Percentiles rank a stretch among this genome's conserved stretches.
phyloP scores from a whole-genome alignment of 768 basidiomycete genomes.

The Trichaptum fuscoviolaceum region DNA sequence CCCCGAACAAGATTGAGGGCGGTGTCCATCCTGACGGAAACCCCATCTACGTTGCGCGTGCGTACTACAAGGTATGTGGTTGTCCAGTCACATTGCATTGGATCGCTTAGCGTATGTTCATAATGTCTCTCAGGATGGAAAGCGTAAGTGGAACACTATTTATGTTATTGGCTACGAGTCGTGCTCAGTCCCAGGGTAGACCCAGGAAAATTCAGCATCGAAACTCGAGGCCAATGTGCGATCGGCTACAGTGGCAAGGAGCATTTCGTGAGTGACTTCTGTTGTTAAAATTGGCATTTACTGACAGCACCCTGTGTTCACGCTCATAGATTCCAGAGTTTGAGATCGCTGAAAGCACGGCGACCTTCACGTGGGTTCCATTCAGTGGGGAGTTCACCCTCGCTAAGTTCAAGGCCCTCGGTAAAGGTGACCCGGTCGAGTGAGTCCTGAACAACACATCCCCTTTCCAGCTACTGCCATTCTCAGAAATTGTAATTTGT shows the following conservation, averaged over 20 bases:
- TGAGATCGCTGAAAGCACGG: not conserved
- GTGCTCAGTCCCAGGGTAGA: not conserved
- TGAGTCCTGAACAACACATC: not conserved
- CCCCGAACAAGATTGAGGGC: not conserved
- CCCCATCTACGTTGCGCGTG: not conserved
- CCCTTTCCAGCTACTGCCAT: no score
- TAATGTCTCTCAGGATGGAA: not conserved
- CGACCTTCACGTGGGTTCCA: not conserved
- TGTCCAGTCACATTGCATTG: not conserved
- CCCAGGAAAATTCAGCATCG: not conserved
- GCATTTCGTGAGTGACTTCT: not conserved
- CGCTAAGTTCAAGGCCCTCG: not conserved
- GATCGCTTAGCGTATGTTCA: not conserved
- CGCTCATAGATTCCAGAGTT: not conserved
- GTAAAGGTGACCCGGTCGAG: not conserved
- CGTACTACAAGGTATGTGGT: not conserved
- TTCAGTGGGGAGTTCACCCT: not conserved
- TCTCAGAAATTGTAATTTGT: not conserved
- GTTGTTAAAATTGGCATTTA: not conserved
- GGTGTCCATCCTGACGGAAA: not conserved
- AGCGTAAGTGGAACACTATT: not conserved
- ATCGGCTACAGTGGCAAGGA: not conserved
- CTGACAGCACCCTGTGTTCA: not conserved
- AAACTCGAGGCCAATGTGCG: not conserved
- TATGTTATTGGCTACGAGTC: no score